A percentile compares a stretch with the other conserved stretches of the same genome.
Evolutionary conservation across 2,329 filamentous ascomycete species (phyloP).

Genomic region (Neonectria ditissima): DNA sequence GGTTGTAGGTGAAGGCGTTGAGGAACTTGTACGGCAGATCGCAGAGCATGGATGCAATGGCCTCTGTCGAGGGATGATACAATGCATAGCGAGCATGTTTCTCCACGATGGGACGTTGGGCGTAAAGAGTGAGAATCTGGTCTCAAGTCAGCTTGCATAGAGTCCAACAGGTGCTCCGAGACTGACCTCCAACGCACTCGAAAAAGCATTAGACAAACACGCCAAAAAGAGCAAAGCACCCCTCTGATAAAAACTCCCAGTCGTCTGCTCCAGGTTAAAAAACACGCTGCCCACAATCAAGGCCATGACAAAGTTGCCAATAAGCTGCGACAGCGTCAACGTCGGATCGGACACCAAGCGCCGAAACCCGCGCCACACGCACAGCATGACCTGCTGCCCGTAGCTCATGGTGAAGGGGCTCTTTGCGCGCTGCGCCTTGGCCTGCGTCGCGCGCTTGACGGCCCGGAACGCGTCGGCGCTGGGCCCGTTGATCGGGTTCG

Average conservation of each 20-base stretch:
- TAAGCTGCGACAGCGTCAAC: constrained; percentile 53
- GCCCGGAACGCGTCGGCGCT: constrained; percentile 61
- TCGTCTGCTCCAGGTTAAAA: constrained; percentile 57
- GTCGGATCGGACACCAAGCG: constrained; percentile 54
- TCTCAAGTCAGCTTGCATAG: constrained; percentile 42
- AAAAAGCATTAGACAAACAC: constrained; percentile 63
- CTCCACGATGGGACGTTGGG: constrained; percentile 49
- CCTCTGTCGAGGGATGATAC: constrained; percentile 50
- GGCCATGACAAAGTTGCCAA: constrained; percentile 60
- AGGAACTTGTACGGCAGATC: constrained; percentile 56
- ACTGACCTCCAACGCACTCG: constrained; percentile 47
- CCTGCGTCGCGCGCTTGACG: constrained; percentile 58
- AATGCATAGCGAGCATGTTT: constrained; percentile 52
- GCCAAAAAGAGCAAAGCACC: constrained; percentile 63
- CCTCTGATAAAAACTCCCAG: constrained; percentile 59
- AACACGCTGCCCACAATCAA: constrained; percentile 66
- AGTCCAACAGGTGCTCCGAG: too few species aligned
- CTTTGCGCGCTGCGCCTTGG: constrained; percentile 51
- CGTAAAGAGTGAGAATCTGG: constrained; percentile 47
- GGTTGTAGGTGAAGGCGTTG: constrained; percentile 54
- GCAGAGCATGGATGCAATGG: constrained; percentile 49
- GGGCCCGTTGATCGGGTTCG: constrained; percentile 49
- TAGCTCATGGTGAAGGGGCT: constrained; percentile 42
- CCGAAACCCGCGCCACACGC: constrained; percentile 51
- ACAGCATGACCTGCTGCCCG: constrained; percentile 35